Conservation (phyloP, 768 basidiomycete species). For the Exidia glandulosa region DNA sequence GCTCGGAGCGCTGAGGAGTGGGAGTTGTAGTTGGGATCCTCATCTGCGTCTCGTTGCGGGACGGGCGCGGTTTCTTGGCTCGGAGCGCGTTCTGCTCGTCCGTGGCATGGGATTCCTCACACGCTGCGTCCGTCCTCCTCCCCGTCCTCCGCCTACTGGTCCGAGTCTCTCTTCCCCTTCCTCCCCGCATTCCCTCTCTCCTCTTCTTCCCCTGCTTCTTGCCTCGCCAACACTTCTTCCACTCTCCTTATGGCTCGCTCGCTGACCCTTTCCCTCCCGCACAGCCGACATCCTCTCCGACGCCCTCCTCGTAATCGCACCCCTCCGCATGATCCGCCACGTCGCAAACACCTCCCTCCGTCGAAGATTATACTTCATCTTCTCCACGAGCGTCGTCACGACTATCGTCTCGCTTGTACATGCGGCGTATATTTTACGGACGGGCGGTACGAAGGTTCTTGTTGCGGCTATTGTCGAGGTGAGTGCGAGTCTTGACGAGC, state of each 20-base stretch:
- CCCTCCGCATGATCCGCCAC: conserved; percentile 33
- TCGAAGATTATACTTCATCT: conserved; percentile 35
- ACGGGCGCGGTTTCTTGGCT: no score
- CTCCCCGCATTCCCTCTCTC: no score
- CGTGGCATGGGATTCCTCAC: no score
- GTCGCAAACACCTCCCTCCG: conserved; percentile 30
- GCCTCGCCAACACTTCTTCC: no score
- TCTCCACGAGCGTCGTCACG: conserved; percentile 43
- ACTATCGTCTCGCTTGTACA: conserved; percentile 35
- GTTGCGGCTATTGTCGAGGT: conserved; percentile 35
- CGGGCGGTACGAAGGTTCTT: conserved; percentile 18
- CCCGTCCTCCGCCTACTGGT: no score
- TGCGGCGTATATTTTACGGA: conserved; percentile 27
- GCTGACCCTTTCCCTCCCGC: neutral
- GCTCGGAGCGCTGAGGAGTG: no score
- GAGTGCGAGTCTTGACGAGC: neutral
- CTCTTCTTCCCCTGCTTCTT: no score
- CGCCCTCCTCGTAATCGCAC: conserved; percentile 32
- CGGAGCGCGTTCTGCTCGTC: no score
- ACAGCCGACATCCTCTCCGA: conserved; percentile 41
- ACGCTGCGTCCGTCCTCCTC: no score
- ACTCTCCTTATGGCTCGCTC: no score
- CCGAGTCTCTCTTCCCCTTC: neutral
- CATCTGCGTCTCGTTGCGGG: no score
- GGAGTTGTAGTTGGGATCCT: no score